Base-by-base conservation (phyloP, 768 basidiomycete genomes). In the Ramaria sp. region DNA sequence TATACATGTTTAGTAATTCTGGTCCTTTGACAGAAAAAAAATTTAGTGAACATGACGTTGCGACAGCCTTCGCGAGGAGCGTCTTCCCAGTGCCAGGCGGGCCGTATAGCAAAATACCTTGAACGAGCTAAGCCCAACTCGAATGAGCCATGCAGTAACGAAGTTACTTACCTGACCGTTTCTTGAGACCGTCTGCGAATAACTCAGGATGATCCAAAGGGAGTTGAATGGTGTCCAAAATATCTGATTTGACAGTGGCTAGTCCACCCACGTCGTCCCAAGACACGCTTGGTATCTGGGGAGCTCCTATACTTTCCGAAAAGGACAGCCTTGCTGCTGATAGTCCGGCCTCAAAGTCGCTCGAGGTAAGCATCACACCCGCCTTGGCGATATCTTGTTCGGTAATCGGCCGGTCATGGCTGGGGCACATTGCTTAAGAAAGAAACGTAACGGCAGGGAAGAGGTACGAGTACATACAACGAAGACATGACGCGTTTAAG, bases 211-310 rank as follows among this genome's bases (percentile, higher is more conserved):
- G 82, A 48, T 93, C 88, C 19, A 97, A 70, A 0, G 94, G 94
- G 3, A 97, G 73, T 65, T 96, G 92, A 45, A 97, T 89, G 19
- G 94, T 99, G 64, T 99, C 95, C 58, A 98, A 72, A 54, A 99
- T 97, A 63, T 97, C 95, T 38, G 80, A 70, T 67, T 97, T 98
- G 58, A 96, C 91, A 59, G 76, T 72, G 2, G 82, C 84, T 11
- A 99, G 72, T 4, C 96, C 96, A 27, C 96, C 96, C 12, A 99
- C 87, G 67, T 99, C 96, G 68, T 97, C 92, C 96, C 96, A 99
- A 0, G 86, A 79, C 0, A 99, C 93, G 60, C 78, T 86, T 1
- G 96, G 96, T 37, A 99, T 99, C 62, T 88, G 93, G 0, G 96
- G 96, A 24, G 92, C 91, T n/a, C 94, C 95, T 59, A 98, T 95